Evolutionary conservation across 495 filamentous ascomycete genomes (phyloP), one percentile per base, ranked within the genome.

Genomic region (Achaetomiella virescens): DNA sequence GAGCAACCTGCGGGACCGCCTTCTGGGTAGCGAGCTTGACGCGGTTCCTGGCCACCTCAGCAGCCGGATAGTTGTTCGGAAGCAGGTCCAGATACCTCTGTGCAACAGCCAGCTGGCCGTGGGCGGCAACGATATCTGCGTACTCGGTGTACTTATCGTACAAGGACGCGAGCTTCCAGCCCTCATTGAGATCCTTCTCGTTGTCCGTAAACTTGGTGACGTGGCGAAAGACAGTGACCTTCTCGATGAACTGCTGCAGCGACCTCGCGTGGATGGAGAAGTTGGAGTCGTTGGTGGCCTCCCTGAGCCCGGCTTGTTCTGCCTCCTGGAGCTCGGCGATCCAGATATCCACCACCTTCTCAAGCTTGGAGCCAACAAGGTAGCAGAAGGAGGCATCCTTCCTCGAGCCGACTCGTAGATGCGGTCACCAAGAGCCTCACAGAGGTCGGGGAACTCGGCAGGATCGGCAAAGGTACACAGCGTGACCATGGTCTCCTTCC

Each of bases 71-170:
- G 58, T 86, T 84, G 27, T 77, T 78, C 9, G 93, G 93, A 27
- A 99, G 80, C 55, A 99, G 82, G 61, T 90, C 83, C 15, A 99
- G 81, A 64, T 97, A 99, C 67, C 86, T 88, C 71, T 95, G 89
- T 18, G 93, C 93, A 62, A 91, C 78, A 24, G 84, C 78, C 36
- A 99, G 72, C 38, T 93, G 86, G 18, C 95, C 93, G 64, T 97
- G 90, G 8, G 89, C 83, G 38, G 93, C 89, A 52, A 93, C 85
- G 62, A 99, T 87, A 66, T 97, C 93, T 10, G 93, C 91, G 71
- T 97, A 99, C 74, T 99, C 92, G 20, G 84, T 85, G 63, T 99
- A 99, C 72, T 95, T 95, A 66, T 91, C 87, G 66, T 99, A 99
- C 37, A 99, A 78, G 1, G 83, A 76, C 41, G 80, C 79, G 43